Evolutionary conservation across 2,329 filamentous ascomycete genomes (phyloP), one percentile per base, ranked within the genome.

Genomic region (Dissoconium aciculare): DNA sequence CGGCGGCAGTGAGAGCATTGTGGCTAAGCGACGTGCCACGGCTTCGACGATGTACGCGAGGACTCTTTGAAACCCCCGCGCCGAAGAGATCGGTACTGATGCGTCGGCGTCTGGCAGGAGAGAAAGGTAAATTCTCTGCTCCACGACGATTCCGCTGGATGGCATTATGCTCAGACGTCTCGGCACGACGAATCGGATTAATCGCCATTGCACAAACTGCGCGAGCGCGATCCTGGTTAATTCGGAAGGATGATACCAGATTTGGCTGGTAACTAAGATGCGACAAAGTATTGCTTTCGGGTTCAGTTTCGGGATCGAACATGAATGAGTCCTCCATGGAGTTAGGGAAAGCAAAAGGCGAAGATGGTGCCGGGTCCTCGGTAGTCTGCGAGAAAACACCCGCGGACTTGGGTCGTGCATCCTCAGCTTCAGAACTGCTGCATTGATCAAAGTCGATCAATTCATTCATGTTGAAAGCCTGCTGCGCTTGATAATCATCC

Each of bases 231-330:
- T 47, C 58, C 45, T 67, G 62, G 39, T 69, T 68, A 25, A 60
- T 63, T 33, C 79, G 79, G 63, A 89, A 91, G 1, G 80, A 78
- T 21, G 78, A 78, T 19, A 89, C 79, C 10, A 77, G 71, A 34
- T 74, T 69, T 15, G 39, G 48, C 3, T 44, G 41, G 41, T 72
- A 23, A n/a, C 19, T 23, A n/a, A 23, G 19, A 23, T 23, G 19
- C 19, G 19, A 23, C 19, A 23, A n/a, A 8, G 19, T 23, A 8
- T 8, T n/a, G 19, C 19, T n/a, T 8, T 23, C 19, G 8, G 8
- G 8, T 23, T 23, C 19, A n/a, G 8, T n/a, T 8, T 23, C 19
- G n/a, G n/a, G n/a, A 8, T 23, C 19, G 19, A n/a, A n/a, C n/a
- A n/a, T n/a, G n/a, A n/a, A n/a, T n/a, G n/a, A n/a, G n/a, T n/a